Evolutionary conservation across 2,329 filamentous ascomycete genomes (phyloP), one percentile per base, ranked within the genome.

Genomic region (Aspergillus sp.): DNA sequence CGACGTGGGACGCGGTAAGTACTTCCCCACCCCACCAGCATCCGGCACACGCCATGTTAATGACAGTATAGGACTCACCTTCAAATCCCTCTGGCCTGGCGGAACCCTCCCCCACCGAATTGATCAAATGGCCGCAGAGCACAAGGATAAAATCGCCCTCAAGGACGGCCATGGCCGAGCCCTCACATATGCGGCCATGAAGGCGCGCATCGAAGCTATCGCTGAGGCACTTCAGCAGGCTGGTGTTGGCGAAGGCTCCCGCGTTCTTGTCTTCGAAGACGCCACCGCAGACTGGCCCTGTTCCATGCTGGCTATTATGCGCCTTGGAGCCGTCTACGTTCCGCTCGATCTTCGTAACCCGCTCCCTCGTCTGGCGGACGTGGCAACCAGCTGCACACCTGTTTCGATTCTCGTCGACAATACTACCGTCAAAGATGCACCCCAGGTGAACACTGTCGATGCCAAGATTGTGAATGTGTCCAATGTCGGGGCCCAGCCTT

Each of bases 241-340:
- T 2, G 55, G 49, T 1, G 44, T 56, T 5, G 40, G 42, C 1
- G 4, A 26, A 1, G 62, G 57, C 0, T 54, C 53, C 7, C 41
- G 44, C 1, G 62, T 77, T 4, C 64, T 51, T 0, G 69, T 77
- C 2, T 68, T 72, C 39, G 65, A 69, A 33, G 40, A 70, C 4
- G 59, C 74, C 0, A 48, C 33, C n/a, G 33, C 33, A 9, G n/a
- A 34, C 33, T 34, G 33, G 33, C 10, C 13, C n/a, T 7, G 56
- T 0, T 30, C 53, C 0, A 64, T 34, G 73, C 33, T 68, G 56
- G 54, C 51, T 70, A 5, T 57, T n/a, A 59, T 34, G 7, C 33
- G 33, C 6, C 6, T 34, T 6, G 33, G 33, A 9, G 33, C 33
- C 6, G 13, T 12, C 6, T 34, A 34, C n/a, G 7, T 34, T 7